A percentile compares a stretch with the other conserved stretches of the same genome.
These are phyloP conservation scores for Biscogniauxia marginata DNA, from an alignment of 2,329 filamentous ascomycete species.

Conservation along the genomic window DNA sequence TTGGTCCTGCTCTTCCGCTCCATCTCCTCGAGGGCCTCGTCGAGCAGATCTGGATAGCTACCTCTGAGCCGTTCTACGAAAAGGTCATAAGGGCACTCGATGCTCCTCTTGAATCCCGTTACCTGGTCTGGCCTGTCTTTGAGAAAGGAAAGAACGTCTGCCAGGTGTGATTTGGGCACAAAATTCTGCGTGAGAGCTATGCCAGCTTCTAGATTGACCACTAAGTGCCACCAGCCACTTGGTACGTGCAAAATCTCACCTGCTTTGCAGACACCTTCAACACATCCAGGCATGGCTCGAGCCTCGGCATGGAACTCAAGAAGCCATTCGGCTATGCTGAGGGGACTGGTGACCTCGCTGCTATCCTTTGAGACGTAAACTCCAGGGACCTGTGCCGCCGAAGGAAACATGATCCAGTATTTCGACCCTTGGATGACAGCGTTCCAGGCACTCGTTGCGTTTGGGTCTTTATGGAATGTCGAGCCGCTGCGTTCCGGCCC, in stretches of 20 bases:
- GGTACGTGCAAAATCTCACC: constrained; percentile 93
- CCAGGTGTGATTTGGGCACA: constrained; percentile 73
- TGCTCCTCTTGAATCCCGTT: constrained; percentile 74
- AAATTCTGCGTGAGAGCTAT: constrained; percentile 97
- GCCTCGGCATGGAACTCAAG: constrained; percentile 86
- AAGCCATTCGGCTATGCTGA: constrained; percentile 97
- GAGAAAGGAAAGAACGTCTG: constrained; percentile 76
- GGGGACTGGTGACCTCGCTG: constrained; percentile 87
- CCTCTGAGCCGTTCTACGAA: constrained; percentile 69
- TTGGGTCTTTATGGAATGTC: constrained; percentile 87
- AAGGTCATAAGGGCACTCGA: constrained; percentile 70
- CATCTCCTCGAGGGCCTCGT: constrained; percentile 62
- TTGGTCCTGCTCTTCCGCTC: constrained; percentile 61
- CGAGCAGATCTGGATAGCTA: constrained; percentile 64
- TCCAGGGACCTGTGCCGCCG: constrained; percentile 74
- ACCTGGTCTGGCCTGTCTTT: constrained; percentile 81
- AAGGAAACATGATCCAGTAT: constrained; percentile 99
- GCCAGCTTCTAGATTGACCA: constrained; percentile 81
- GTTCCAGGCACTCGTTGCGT: constrained; percentile 83
- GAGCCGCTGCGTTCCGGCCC: constrained; percentile 84
- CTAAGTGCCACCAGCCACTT: constrained; percentile 94
- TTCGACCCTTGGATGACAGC: constrained; percentile 86
- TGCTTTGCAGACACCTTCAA: constrained; percentile 78
- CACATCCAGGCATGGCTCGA: constrained; percentile 69
- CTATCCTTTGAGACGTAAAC: constrained; percentile 88